A percentile compares a stretch with the other conserved stretches of the same genome.
Evolutionary conservation across 768 basidiomycete species (phyloP).

Genomic region (Leucosporidium yakuticum): DNA sequence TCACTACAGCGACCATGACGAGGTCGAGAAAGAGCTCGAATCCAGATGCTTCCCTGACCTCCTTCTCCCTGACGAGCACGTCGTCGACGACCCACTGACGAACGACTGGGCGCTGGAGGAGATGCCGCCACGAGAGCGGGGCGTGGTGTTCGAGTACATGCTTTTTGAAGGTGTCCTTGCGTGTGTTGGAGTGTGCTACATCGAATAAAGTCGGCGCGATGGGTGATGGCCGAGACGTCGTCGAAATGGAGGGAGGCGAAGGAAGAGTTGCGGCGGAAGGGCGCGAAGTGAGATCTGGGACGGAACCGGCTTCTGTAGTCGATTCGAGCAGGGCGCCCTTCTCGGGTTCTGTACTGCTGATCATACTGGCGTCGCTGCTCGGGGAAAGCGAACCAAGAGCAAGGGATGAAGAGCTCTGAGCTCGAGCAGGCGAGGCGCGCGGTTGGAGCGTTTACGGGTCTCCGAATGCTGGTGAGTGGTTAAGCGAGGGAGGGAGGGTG

Average conservation of each 20-base stretch:
- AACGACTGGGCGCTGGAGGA: conserved; percentile 8
- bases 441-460: no score
- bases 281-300: not conserved
- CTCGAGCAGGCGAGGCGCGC: no score
- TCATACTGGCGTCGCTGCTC: no score
- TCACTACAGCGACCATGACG: conserved; percentile 43
- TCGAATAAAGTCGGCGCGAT: conserved; percentile 2
- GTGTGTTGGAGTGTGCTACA: conserved; percentile 3
- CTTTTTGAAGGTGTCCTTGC: not conserved
- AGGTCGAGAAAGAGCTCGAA: conserved; percentile 47
- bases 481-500: no score
- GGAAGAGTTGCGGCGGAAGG: not conserved
- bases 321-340: no score
- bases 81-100: conserved; percentile 3
- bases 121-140: conserved; percentile 4
- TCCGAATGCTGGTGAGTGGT: no score
- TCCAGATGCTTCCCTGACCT: conserved; percentile 23
- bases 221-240: not conserved
- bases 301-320: no score
- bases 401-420: no score
- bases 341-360: no score
- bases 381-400: no score
- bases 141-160: not conserved
- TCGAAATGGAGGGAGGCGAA: not conserved
- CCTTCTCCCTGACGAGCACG: not conserved